Evolutionary conservation across 176 grass and related monocot genomes (phyloP), one percentile per base, ranked within the genome.

Genomic region (Otatea glauca): DNA sequence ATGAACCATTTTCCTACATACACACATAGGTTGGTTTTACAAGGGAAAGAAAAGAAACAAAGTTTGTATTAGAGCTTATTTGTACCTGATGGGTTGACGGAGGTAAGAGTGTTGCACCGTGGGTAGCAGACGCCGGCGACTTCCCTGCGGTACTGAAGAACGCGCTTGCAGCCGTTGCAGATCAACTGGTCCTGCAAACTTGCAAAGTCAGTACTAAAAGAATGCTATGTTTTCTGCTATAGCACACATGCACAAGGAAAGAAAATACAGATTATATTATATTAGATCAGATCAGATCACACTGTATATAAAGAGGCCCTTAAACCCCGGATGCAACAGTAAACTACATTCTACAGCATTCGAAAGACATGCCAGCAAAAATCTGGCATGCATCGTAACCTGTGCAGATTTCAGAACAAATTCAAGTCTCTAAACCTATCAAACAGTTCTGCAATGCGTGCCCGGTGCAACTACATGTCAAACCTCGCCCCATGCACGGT

Each of bases 101-200:
- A 5, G 15, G 80, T 87, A 48, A 89, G 53, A 34, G 84, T 73
- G 80, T 86, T 84, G 87, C 91, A 92, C 27, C 18, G 53, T 61
- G 76, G 81, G 68, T 86, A 88, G 54, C 85, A 55, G 68, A 82
- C 89, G 15, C 86, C 77, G 70, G 51, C 45, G 45, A 55, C 82
- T 50, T 86, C 86, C 64, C 89, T 56, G 9, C 81, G 86, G 77
- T 82, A 85, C 34, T 85, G 82, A 71, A 91, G 47, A 24, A 85
- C 45, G 32, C 85, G 79, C 64, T 82, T 88, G 81, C 89, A 91
- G 14, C 86, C 65, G 37, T 18, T 62, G 81, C 60, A 63, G 60
- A 6, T 14, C 60, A 15, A 10, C 12, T 63, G 60, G 25, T 3
- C 5, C 11, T 15, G 60, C 60, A 32, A 9, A 32, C 25, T 63